Evolutionary conservation across 2,329 filamentous ascomycete species (phyloP), one percentile per base, ranked within the genome.

Genomic region (Aureobasidium musti): DNA sequence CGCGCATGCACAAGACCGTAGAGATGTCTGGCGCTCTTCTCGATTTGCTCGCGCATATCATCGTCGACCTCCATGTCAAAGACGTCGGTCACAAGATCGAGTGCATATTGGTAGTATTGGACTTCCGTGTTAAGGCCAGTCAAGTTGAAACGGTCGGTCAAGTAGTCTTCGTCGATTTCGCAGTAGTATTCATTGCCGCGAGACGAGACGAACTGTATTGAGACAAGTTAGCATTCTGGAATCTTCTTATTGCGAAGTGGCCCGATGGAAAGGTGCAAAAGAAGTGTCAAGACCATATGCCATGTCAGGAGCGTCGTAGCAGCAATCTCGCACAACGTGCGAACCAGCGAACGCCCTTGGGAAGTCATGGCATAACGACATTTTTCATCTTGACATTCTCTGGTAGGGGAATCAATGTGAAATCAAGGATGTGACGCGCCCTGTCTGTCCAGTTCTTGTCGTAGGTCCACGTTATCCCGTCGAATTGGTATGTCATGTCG

Each of bases 61-160:
- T 99, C 95, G 77, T 98, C 94, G 80, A 95, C 97, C 79, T 99
- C 95, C 74, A 98, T 89, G 76, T 99, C 95, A 79, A 99, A 99
- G 57, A 98, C 94, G 74, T 99, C 95, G 60, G 95, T 99, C 67
- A 99, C 92, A 19, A 99, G 87, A 76, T 99, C 95, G 53, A 99
- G 86, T 19, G 95, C 95, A 86, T 99, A 97, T 79, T 99, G 95
- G 75, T 99, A 99, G 82, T 98, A 97, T 75, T 97, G 91, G 17
- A 99, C 95, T 77, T 99, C 95, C 41, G 92, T 94, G 80, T 98
- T 97, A 60, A 99, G 86, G 43, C 95, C 95, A 0, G 95, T 99
- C 69, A 99, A 83, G 80, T 99, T 99, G 86, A 99, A 99, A 60
- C 95, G 89, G 78, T 99, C 95, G 61, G 93, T 98, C 54, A 99